phyloP scores from a whole-genome alignment of 768 basidiomycete genomes.

The Exidia glandulosa region DNA sequence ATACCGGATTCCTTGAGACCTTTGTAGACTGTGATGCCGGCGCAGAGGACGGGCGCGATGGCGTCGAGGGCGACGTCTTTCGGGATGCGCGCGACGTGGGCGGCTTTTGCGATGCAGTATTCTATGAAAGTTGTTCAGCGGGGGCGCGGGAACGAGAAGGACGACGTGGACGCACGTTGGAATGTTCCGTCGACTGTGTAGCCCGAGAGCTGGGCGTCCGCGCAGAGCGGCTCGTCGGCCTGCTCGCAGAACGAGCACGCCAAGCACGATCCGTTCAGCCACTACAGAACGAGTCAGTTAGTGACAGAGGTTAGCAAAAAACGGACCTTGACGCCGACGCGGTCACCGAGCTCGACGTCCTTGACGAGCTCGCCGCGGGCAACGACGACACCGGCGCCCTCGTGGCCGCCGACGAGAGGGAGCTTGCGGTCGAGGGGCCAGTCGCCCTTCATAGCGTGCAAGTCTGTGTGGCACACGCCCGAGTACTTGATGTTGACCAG shows the following conservation, averaged over 20 bases:
- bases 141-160: slow-evolving; percentile 12
- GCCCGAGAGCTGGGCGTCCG: slow-evolving; percentile 48
- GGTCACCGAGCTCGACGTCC: slow-evolving; percentile 62
- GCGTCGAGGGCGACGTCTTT: slow-evolving; percentile 45
- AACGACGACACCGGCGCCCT: slow-evolving; percentile 73
- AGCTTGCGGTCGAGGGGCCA: slow-evolving; percentile 64
- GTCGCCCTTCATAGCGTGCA: slow-evolving; percentile 28
- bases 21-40: slow-evolving; percentile 78
- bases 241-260: slow-evolving; percentile 68
- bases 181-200: slow-evolving; percentile 74
- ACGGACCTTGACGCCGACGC: slow-evolving; percentile 60
- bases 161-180: slow-evolving; percentile 11
- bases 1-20: slow-evolving; percentile 66
- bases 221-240: slow-evolving; percentile 66
- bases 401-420: slow-evolving; percentile 73
- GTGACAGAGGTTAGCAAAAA: neutral
- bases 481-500: slow-evolving; percentile 66
- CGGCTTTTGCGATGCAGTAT: slow-evolving; percentile 50
- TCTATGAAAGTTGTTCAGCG: neutral
- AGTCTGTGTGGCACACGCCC: slow-evolving; percentile 68
- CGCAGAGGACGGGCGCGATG: slow-evolving; percentile 59
- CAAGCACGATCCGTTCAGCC: slow-evolving; percentile 41
- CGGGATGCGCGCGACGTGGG: slow-evolving; percentile 73
- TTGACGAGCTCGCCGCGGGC: slow-evolving; percentile 62
- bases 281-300: slow-evolving; percentile 7